Evolutionary conservation across 148 eudicot species (phyloP).

Genomic region (Gaultheria prostrata): DNA sequence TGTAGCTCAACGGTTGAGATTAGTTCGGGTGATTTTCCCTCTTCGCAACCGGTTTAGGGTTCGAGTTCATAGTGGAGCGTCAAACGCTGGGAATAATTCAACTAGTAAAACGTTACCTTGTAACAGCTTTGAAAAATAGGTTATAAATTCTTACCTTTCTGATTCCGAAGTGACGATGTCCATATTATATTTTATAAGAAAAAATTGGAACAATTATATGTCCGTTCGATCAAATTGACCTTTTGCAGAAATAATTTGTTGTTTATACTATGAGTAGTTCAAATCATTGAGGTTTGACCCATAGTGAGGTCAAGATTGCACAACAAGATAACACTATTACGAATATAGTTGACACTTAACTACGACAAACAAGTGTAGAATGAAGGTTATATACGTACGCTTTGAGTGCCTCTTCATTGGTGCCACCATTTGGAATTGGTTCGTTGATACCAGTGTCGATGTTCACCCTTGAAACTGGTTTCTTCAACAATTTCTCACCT

Average conservation of each 20-base stretch:
- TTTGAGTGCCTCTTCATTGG: conserved; percentile 22
- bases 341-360: too few species aligned
- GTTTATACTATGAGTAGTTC: not conserved
- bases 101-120: not conserved
- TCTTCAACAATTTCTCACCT: conserved; percentile 15
- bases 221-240: not conserved
- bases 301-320: too few species aligned
- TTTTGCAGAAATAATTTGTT: not conserved
- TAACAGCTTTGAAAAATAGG: not conserved
- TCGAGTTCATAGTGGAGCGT: not conserved
- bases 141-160: not conserved
- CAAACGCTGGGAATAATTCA: not conserved
- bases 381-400: not conserved
- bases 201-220: too few species aligned
- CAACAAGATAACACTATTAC: too few species aligned
- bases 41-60: not conserved
- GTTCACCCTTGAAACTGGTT: conserved; percentile 20
- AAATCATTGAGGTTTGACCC: too few species aligned
- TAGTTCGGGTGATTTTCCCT: not conserved
- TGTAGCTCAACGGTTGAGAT: not conserved
- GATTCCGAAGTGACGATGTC: not conserved
- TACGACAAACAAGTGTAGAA: not conserved
- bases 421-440: conserved; percentile 3
- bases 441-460: conserved; percentile 18
- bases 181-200: too few species aligned